A percentile compares a stretch with the other conserved stretches of the same genome.
These are phyloP conservation scores for Chytriomyces confervae DNA, from an alignment of 192 early-diverging fungal species.

Conservation along the genomic window DNA sequence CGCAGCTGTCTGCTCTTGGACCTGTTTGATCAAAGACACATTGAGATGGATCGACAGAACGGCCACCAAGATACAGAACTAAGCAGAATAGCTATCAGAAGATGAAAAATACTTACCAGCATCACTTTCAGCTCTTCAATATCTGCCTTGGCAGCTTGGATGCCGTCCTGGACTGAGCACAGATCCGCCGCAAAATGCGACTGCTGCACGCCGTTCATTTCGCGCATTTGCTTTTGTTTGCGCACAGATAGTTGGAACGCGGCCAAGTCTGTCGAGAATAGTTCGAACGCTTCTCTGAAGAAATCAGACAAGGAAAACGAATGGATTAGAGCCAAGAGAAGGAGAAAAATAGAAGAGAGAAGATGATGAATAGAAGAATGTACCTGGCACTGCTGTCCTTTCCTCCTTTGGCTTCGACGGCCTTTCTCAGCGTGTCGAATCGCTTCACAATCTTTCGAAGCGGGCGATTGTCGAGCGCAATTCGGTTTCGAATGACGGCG, in stretches of 20 bases:
- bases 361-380: not conserved
- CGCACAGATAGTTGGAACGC: conserved; percentile 50
- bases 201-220: conserved; percentile 59
- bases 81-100: too few species aligned
- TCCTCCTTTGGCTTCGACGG: conserved; percentile 5
- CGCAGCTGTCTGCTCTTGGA: conserved; percentile 41
- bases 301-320: too few species aligned
- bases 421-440: conserved; percentile 2
- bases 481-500: conserved; percentile 36
- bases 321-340: conserved; percentile 10
- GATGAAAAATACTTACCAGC: too few species aligned
- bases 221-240: conserved; percentile 58
- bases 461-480: conserved; percentile 41
- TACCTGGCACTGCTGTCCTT: not conserved
- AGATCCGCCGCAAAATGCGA: conserved; percentile 48
- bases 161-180: conserved; percentile 38
- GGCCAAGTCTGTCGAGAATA: conserved; percentile 51
- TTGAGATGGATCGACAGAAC: too few species aligned
- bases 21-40: too few species aligned
- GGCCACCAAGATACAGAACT: too few species aligned
- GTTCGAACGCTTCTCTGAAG: conserved; percentile 31
- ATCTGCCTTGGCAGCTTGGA: conserved; percentile 42
- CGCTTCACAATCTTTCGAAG: conserved; percentile 34
- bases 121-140: conserved; percentile 53
- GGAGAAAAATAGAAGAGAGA: conserved; percentile 1